phyloP scores from a whole-genome alignment of 1,139 yeast genomes.

The Pichia sp. region DNA sequence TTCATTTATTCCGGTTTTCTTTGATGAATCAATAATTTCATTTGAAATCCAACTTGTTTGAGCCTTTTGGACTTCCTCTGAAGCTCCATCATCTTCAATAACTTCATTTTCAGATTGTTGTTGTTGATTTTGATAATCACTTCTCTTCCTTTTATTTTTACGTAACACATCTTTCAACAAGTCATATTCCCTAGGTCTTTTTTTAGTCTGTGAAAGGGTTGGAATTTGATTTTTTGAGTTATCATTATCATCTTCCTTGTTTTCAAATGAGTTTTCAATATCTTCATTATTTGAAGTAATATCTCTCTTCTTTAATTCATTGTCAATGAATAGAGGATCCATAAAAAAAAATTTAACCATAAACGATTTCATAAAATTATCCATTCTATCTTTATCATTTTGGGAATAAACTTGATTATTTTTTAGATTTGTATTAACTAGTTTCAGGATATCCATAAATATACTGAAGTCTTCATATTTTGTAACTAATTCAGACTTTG shows the following conservation, averaged over 20 bases:
- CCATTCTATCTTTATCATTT: slow-evolving; percentile 74
- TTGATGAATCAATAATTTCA: slow-evolving; percentile 27
- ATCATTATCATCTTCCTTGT: slow-evolving; percentile 15
- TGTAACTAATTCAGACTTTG: slow-evolving; percentile 74
- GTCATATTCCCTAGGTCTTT: slow-evolving; percentile 49
- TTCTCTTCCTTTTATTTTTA: slow-evolving; percentile 48
- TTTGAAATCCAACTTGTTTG: slow-evolving; percentile 57
- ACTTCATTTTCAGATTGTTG: slow-evolving; percentile 21
- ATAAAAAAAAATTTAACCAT: slow-evolving; percentile 63
- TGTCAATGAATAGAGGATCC: slow-evolving; percentile 30
- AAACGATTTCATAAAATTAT: slow-evolving; percentile 62
- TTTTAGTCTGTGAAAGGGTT: slow-evolving; percentile 27
- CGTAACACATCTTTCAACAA: slow-evolving; percentile 67
- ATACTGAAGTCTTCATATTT: slow-evolving; percentile 60
- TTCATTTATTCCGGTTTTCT: slow-evolving; percentile 33
- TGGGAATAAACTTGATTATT: slow-evolving; percentile 70
- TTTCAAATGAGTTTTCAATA: slow-evolving; percentile 11
- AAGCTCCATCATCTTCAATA: slow-evolving; percentile 18
- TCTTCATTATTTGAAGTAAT: slow-evolving; percentile 9
- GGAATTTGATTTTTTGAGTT: slow-evolving; percentile 11
- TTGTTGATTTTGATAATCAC: slow-evolving; percentile 5
- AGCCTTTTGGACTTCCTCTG: slow-evolving; percentile 50
- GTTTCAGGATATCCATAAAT: slow-evolving; percentile 63
- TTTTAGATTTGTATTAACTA: slow-evolving; percentile 64
- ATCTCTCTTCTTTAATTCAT: slow-evolving; percentile 30